A percentile compares a stretch with the other conserved stretches of the same genome.
These are phyloP conservation scores for Geopyxis carbonaria DNA, from an alignment of 495 filamentous ascomycete species.

Conservation along the genomic window DNA sequence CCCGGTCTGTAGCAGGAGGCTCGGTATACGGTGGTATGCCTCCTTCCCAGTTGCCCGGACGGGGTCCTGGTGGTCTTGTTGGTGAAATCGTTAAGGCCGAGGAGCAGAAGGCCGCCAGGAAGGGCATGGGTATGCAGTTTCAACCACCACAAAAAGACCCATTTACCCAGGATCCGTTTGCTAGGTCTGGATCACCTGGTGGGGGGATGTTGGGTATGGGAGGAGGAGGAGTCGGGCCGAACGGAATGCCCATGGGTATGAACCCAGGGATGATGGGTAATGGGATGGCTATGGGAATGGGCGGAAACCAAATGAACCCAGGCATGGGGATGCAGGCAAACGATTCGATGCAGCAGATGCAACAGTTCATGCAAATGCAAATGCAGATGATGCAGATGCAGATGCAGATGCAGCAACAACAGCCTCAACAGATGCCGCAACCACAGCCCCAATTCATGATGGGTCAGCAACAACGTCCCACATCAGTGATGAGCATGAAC, in stretches of 20 bases:
- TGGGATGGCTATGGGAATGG: constrained; percentile 31
- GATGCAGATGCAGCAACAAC: constrained; percentile 26
- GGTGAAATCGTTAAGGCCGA: constrained; percentile 61
- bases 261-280: constrained; percentile 30
- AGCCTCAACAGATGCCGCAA: constrained; percentile 17
- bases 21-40: constrained; percentile 27
- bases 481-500: constrained; percentile 13
- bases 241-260: constrained; percentile 22
- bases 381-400: constrained; percentile 86
- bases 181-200: constrained; percentile 25
- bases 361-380: constrained; percentile 61
- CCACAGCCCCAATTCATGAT: constrained; percentile 11
- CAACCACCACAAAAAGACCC: constrained; percentile 7
- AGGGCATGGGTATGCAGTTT: constrained; percentile 2
- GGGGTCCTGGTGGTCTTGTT: constrained; percentile 54
- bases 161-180: constrained; percentile 21
- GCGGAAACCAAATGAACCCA: constrained; percentile 24
- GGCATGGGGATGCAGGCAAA: constrained; percentile 23
- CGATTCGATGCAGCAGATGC: constrained; percentile 22
- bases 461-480: constrained; percentile 4
- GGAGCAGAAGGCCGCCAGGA: constrained; percentile 24
- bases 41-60: constrained; percentile 28
- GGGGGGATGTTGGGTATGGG: constrained; percentile 20
- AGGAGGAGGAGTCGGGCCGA: constrained; percentile 13
- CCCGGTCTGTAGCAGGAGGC: constrained; percentile 27